Conservation (phyloP, 176 grass and related monocot species). For the Avena atlantica region DNA sequence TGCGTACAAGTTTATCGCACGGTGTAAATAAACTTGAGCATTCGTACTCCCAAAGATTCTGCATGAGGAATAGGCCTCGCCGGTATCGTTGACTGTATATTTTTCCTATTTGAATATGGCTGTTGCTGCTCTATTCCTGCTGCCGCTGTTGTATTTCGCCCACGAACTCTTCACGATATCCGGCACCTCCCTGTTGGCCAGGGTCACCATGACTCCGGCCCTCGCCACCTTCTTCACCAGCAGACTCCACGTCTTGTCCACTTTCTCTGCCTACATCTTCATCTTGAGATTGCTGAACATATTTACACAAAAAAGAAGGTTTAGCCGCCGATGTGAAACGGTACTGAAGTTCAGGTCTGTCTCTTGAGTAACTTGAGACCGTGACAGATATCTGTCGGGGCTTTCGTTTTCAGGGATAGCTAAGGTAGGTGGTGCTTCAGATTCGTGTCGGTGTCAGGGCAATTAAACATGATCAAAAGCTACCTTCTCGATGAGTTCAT, state of each 20-base stretch:
- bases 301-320: not conserved
- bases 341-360: not conserved
- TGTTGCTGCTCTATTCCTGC: conserved; percentile 31
- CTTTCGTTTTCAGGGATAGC: not conserved
- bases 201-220: conserved; percentile 62
- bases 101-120: conserved; percentile 38
- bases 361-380: not conserved
- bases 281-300: conserved; percentile 65
- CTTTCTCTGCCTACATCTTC: conserved; percentile 49
- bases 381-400: not conserved
- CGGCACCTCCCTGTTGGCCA: conserved; percentile 53
- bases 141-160: conserved; percentile 37
- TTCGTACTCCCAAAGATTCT: not conserved
- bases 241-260: conserved; percentile 60
- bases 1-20: no score
- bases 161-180: conserved; percentile 56
- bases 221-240: conserved; percentile 74
- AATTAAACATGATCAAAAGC: conserved; percentile 4
- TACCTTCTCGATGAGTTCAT: not conserved
- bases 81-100: not conserved
- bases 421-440: not conserved
- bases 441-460: not conserved
- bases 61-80: not conserved
- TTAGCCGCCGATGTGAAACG: not conserved
- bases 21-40: not conserved